Evolutionary conservation across 169 alveolate species (phyloP), one percentile per base, ranked within the genome.

Genomic region (Theileria sp.): DNA sequence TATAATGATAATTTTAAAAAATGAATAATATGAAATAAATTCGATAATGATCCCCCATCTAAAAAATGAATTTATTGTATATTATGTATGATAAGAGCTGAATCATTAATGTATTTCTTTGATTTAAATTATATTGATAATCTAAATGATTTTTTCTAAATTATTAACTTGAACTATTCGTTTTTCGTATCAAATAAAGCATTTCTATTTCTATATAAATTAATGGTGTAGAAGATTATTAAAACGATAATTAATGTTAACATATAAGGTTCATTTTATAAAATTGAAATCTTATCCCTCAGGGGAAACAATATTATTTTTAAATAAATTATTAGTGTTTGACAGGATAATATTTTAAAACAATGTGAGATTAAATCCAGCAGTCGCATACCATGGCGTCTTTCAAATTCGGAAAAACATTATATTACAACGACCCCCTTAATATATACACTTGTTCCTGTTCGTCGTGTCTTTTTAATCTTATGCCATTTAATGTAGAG

Each of bases 31-130:
- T 23, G 25, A 64, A 64, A 1, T 64, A 26, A n/a, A 3, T 23
- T 17, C 50, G 23, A 13, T 28, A 17, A 19, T 64, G 25, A 64
- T 23, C 44, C 72, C 72, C 72, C 72, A 64, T 64, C 38, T 25
- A 64, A 9, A 44, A 44, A 15, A 8, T 44, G 54, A 44, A 44
- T 44, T 44, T 44, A 44, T 44, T 44, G 17, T 44, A 4, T 56
- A 56, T 26, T 61, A 61, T 61, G 34, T 61, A 10, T 10, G 69
- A 28, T 61, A 28, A 2, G 8, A 8, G 17, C 34, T 61, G 4
- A 28, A 30, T 28, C 12, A 61, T 61, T 10, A 26, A 26, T 28
- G 38, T 61, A 61, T 30, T 3, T 61, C 1, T 61, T 61, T 21
- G 1, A 56, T 56, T 0, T 44, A 44, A 44, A 44, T 44, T 44